A percentile compares a stretch with the other conserved stretches of the same genome.
Evolutionary conservation across 202 grass and related monocot species (phyloP).

Genomic region (Zizania palustris): DNA sequence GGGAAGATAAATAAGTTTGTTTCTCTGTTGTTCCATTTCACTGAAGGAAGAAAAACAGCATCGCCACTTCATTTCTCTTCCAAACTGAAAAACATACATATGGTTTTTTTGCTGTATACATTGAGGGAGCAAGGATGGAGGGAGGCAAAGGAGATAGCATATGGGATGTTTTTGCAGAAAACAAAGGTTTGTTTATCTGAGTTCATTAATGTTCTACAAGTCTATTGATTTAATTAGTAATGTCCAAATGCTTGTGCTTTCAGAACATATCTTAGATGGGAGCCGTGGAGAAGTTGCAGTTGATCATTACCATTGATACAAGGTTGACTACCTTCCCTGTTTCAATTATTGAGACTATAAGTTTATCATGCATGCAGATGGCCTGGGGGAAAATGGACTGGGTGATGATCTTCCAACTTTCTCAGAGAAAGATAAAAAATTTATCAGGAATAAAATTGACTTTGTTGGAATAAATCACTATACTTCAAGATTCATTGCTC

Average conservation of each 20-base stretch:
- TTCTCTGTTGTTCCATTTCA: background rate
- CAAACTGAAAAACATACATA: background rate
- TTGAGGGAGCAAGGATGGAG: slow-evolving; percentile 86
- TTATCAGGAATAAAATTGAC: slow-evolving; percentile 84
- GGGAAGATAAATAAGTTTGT: background rate
- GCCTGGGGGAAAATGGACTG: slow-evolving; percentile 67
- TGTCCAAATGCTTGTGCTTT: slow-evolving; percentile 36
- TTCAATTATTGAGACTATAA: slow-evolving; percentile 7
- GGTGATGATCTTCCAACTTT: slow-evolving; percentile 87
- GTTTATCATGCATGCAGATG: slow-evolving; percentile 67
- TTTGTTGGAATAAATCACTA: slow-evolving; percentile 98
- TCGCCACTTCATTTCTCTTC: background rate
- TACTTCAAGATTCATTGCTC: slow-evolving; percentile 81
- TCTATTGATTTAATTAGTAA: slow-evolving; percentile 29
- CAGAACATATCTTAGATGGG: slow-evolving; percentile 70
- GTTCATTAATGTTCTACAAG: slow-evolving; percentile 21
- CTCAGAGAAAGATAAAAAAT: slow-evolving; percentile 80
- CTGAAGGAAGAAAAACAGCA: background rate
- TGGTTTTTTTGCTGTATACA: slow-evolving; percentile 47
- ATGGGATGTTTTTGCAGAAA: slow-evolving; percentile 90
- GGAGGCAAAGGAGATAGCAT: slow-evolving; percentile 89
- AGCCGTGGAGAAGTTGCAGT: slow-evolving; percentile 83
- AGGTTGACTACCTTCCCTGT: slow-evolving; percentile 56
- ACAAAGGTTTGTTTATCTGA: slow-evolving; percentile 63
- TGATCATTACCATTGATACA: slow-evolving; percentile 97